Base-by-base conservation (phyloP, 2,329 filamentous ascomycete species). In the Clonostachys sp. region DNA sequence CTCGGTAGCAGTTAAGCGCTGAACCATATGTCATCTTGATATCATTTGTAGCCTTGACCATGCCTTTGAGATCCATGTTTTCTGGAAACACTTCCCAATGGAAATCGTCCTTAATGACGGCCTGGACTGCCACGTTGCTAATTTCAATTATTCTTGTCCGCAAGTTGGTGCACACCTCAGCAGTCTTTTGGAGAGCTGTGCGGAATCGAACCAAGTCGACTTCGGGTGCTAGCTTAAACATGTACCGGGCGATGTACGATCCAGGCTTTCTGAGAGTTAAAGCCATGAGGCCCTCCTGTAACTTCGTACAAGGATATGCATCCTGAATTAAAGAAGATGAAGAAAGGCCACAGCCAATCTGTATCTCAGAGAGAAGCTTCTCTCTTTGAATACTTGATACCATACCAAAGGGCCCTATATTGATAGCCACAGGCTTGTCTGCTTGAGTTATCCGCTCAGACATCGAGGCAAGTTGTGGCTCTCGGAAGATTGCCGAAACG, bases 271-370 rank as follows among this genome's bases (percentile, higher is more conserved):
- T 71, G 45, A 63, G 61, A 12, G 75, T 70, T 5, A 77, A 53
- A 2, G 72, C 70, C 57, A 79, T 67, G 3, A 79, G 62, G 5
- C 68, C 72, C 52, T 75, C 72, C 49, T 79, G 75, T 1, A 76
- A 55, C 1, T 72, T 64, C 0, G 74, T 73, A 55, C 71, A 73
- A 1, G 74, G 75, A 45, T 74, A 78, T 0, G 73, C 57, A 46
- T 79, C 74, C 45, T 76, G 67, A 6, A 75, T 52, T 24, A 18
- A 30, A 10, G n/a, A 44, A 10, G n/a, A 34, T n/a, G 16, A n/a
- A 9, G n/a, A 44, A 44, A 16, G 42, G 42, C 42, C 24, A 30
- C 24, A 30, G 24, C 24, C 24, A 30, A 30, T 30, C 24, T 10
- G 42, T 44, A 18, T 33, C 30, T n/a, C 17, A 39, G 36, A 16